Evolutionary conservation across 768 basidiomycete species (phyloP).

Genomic region (Sarcodon sp.): DNA sequence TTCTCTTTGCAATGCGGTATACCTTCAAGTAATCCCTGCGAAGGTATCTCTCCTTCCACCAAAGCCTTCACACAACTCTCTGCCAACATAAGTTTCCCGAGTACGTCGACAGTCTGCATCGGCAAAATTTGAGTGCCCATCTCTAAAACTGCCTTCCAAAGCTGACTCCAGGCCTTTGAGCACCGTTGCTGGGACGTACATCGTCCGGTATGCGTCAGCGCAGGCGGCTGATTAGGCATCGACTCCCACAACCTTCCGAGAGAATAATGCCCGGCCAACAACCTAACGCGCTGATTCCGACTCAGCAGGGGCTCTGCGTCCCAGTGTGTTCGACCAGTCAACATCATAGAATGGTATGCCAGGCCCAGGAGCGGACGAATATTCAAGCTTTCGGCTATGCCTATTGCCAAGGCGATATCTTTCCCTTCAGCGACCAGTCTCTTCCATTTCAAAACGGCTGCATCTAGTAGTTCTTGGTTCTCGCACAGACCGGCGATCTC

Average conservation of each 20-base stretch:
- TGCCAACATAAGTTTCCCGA: slow-evolving; percentile 32
- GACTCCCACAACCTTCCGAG: slow-evolving; percentile 31
- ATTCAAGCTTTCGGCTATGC: slow-evolving; percentile 33
- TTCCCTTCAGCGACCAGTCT: slow-evolving; percentile 30
- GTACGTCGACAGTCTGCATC: slow-evolving; percentile 29
- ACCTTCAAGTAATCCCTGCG: slow-evolving; percentile 24
- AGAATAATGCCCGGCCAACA: slow-evolving; percentile 40
- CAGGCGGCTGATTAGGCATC: slow-evolving; percentile 28
- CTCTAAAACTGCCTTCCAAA: slow-evolving; percentile 32
- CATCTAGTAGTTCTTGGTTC: slow-evolving; percentile 27
- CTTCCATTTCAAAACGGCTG: slow-evolving; percentile 31
- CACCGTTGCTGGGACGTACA: slow-evolving; percentile 30
- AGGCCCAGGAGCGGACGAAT: slow-evolving; percentile 31
- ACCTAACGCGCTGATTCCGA: slow-evolving; percentile 34
- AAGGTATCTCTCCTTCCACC: slow-evolving; percentile 27
- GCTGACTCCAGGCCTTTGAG: slow-evolving; percentile 27
- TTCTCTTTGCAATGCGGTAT: slow-evolving; percentile 32
- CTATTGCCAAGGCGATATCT: slow-evolving; percentile 31
- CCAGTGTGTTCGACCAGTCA: slow-evolving; percentile 37
- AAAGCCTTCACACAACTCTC: slow-evolving; percentile 34
- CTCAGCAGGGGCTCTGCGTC: slow-evolving; percentile 30
- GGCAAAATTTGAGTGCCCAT: slow-evolving; percentile 23
- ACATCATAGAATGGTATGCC: slow-evolving; percentile 39
- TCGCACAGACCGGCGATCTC: slow-evolving; percentile 40
- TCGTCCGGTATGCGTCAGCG: slow-evolving; percentile 25